Percentiles rank a stretch among this genome's conserved stretches.
phyloP scores from a whole-genome alignment of 768 basidiomycete genomes.

The Arthromyces matolae region DNA sequence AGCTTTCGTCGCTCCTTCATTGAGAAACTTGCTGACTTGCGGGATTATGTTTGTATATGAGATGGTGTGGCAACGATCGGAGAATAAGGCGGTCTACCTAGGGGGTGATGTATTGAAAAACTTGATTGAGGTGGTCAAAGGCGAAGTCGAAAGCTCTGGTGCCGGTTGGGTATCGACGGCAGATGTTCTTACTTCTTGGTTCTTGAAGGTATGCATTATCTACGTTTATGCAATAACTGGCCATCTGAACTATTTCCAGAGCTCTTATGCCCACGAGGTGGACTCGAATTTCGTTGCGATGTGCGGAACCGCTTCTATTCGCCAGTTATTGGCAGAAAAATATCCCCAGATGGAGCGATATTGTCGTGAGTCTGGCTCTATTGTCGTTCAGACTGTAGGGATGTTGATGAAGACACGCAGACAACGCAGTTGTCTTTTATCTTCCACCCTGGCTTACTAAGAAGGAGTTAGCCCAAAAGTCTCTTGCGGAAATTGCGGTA shows the following conservation, averaged over 20 bases:
- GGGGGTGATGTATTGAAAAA: neutral
- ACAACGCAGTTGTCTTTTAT: slow-evolving; percentile 5
- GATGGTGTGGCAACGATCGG: neutral
- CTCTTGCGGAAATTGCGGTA: slow-evolving; percentile 2
- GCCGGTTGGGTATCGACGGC: slow-evolving; percentile 1
- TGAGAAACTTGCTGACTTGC: neutral
- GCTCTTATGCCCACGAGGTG: too few relatives aligned
- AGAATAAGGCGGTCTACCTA: neutral
- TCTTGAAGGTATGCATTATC: slow-evolving; percentile 1
- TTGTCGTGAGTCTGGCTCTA: too few relatives aligned
- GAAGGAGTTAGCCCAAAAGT: neutral
- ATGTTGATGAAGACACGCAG: neutral
- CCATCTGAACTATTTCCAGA: too few relatives aligned
- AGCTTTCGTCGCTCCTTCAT: neutral
- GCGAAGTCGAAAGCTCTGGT: neutral
- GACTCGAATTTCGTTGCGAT: too few relatives aligned
- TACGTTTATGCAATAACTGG: neutral
- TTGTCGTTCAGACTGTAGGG: too few relatives aligned
- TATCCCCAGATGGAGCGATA: too few relatives aligned
- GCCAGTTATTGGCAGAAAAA: too few relatives aligned
- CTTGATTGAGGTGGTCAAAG: neutral
- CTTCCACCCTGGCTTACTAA: neutral
- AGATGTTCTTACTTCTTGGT: slow-evolving; percentile 6
- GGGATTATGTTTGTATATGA: neutral
- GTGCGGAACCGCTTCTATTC: too few relatives aligned